Evolutionary conservation across 495 filamentous ascomycete species (phyloP).

Genomic region (Thermothielavioides terrestris): DNA sequence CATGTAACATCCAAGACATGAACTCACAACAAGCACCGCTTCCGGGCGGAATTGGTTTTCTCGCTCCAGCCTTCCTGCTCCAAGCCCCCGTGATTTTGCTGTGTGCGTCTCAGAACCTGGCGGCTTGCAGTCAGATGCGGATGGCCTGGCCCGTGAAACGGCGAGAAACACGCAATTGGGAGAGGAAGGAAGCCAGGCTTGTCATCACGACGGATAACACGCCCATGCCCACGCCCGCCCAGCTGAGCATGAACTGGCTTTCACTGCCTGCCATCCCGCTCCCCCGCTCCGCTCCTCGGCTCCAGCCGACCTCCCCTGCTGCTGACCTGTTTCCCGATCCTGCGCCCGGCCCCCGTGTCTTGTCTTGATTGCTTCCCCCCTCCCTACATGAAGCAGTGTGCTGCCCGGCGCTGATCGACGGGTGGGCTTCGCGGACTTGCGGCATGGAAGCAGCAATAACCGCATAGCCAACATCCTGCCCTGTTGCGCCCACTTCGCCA

Average conservation of each 20-base stretch:
- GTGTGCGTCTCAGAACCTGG: constrained; percentile 13
- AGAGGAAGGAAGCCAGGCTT: too few relatives aligned
- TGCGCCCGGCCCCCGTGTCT: constrained; percentile 11
- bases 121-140: background rate
- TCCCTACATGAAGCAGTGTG: constrained; percentile 18
- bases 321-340: background rate
- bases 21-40: background rate
- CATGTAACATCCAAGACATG: constrained; percentile 16
- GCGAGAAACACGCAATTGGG: constrained; percentile 8
- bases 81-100: too few relatives aligned
- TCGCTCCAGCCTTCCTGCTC: background rate
- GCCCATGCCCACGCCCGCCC: too few relatives aligned
- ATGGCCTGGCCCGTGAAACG: background rate
- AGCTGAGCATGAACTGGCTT: too few relatives aligned
- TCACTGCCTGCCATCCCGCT: background rate
- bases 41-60: background rate
- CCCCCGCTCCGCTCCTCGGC: background rate
- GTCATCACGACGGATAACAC: too few relatives aligned
- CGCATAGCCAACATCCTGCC: constrained; percentile 32
- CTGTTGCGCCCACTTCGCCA: constrained; percentile 21
- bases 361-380: constrained; percentile 14
- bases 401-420: constrained; percentile 15
- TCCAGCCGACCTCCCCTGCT: background rate
- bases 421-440: constrained; percentile 11
- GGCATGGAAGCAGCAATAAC: constrained; percentile 37